These are phyloP conservation scores for Pinus albicaulis DNA, from an alignment of 75 land plant species.

Conservation along the genomic window DNA sequence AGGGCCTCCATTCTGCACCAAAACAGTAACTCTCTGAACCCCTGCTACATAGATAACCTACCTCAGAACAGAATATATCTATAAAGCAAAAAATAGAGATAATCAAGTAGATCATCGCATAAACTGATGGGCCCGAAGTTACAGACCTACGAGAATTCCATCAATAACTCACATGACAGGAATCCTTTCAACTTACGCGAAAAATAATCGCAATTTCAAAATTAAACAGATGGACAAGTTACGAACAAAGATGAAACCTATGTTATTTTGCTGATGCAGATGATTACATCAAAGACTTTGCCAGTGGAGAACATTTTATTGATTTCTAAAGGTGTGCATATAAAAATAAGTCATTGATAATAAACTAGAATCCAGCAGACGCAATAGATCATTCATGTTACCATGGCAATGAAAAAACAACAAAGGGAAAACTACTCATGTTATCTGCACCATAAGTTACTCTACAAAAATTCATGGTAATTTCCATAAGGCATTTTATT, in stretches of 20 bases:
- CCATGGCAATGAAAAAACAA: neutral
- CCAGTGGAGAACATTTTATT: neutral
- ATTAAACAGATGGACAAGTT: neutral
- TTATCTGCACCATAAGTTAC: neutral
- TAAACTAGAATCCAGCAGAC: neutral
- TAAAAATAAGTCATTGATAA: neutral
- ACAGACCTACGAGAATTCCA: neutral
- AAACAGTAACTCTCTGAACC: constrained; percentile 86
- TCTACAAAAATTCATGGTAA: neutral
- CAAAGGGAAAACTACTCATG: neutral
- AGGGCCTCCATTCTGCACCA: constrained; percentile 79
- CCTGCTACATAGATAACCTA: constrained; percentile 73
- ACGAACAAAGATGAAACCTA: neutral
- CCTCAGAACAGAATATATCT: constrained; percentile 49
- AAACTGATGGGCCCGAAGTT: constrained; percentile 4
- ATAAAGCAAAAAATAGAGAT: neutral
- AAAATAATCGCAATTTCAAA: neutral
- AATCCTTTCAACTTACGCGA: neutral
- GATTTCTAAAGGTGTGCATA: neutral
- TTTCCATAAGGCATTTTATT: too few species aligned
- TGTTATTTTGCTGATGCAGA: neutral
- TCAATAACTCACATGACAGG: neutral
- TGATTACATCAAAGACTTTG: neutral
- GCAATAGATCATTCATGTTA: neutral
- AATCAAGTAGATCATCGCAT: constrained; percentile 10